Evolutionary conservation across 2,329 filamentous ascomycete species (phyloP).

Genomic region (Trichoderma sp.): DNA sequence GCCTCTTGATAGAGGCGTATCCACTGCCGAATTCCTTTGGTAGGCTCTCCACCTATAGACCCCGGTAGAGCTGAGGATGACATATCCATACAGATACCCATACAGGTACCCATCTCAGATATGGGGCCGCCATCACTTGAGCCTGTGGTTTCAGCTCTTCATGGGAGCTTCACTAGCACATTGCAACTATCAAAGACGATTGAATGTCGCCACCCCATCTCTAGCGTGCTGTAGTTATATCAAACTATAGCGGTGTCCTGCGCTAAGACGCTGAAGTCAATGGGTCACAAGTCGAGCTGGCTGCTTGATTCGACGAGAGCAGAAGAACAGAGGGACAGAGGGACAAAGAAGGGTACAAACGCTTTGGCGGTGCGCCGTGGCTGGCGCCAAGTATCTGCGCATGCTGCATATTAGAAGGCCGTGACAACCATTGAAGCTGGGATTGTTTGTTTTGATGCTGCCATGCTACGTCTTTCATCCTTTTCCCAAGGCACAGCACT

Average conservation of each 20-base stretch:
- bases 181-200: not conserved
- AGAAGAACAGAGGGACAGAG: too few species aligned
- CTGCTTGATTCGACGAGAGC: too few species aligned
- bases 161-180: not conserved
- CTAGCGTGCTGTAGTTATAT: too few species aligned
- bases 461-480: not conserved
- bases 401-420: too few species aligned
- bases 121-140: not conserved
- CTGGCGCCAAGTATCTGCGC: not conserved
- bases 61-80: conserved; percentile 5
- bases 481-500: not conserved
- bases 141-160: not conserved
- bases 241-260: not conserved
- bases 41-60: not conserved
- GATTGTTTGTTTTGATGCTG: too few species aligned
- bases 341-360: not conserved
- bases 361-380: not conserved
- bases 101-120: too few species aligned
- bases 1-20: not conserved
- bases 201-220: not conserved
- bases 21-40: not conserved
- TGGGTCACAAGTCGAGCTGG: too few species aligned
- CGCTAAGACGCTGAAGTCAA: not conserved
- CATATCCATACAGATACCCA: not conserved
- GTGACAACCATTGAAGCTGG: too few species aligned